phyloP scores from a whole-genome alignment of 1,284 basidiomycete species.

The Puccinia triticina region DNA sequence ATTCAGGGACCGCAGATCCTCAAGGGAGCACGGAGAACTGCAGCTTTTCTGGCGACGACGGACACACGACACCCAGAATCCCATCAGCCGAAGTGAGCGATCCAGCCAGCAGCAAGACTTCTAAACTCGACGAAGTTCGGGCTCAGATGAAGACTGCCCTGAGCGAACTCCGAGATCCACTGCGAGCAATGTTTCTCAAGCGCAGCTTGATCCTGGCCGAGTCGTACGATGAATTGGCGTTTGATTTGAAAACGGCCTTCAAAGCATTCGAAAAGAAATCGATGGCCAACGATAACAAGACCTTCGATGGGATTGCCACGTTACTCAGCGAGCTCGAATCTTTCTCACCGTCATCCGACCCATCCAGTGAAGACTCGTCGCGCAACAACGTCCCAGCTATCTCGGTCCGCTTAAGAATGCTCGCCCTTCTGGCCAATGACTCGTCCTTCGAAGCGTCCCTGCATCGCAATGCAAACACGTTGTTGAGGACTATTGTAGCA shows the following conservation, averaged over 20 bases:
- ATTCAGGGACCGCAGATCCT: neutral
- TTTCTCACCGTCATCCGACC: conserved; percentile 47
- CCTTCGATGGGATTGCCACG: conserved; percentile 52
- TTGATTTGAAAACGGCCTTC: conserved; percentile 82
- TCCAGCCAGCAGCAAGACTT: conserved; percentile 45
- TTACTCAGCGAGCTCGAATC: conserved; percentile 37
- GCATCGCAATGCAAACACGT: conserved; percentile 51
- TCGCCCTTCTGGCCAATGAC: conserved; percentile 57
- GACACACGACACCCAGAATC: conserved; percentile 48
- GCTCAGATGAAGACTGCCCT: conserved; percentile 64
- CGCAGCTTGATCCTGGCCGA: conserved; percentile 80
- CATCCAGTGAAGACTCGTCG: conserved; percentile 53
- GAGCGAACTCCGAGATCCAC: conserved; percentile 69
- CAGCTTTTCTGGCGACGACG: conserved; percentile 11
- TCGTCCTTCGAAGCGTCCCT: conserved; percentile 54
- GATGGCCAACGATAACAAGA: conserved; percentile 27
- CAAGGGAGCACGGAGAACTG: conserved; percentile 13
- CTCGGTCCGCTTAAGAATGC: conserved; percentile 54
- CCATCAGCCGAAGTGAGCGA: conserved; percentile 53
- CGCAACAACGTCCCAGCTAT: conserved; percentile 53
- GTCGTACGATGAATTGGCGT: conserved; percentile 80
- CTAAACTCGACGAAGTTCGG: conserved; percentile 63
- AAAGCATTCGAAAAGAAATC: conserved; percentile 59
- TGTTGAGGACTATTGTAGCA: conserved; percentile 53
- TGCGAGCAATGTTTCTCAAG: conserved; percentile 70